phyloP scores from a whole-genome alignment of 148 eudicot genomes.

The Rhododendron ovatum region DNA sequence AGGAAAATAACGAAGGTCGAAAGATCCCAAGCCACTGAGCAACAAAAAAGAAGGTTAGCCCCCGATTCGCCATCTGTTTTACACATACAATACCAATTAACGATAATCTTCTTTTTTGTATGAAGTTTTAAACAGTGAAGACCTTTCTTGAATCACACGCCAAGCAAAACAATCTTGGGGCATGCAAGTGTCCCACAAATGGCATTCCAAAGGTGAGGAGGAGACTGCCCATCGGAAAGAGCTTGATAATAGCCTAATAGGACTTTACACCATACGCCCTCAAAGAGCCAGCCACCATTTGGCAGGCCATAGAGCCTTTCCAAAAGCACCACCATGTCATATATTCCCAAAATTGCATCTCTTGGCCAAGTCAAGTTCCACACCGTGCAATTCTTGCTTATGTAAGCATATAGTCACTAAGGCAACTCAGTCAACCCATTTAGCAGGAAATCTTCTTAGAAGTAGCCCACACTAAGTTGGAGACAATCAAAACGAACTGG shows the following conservation, averaged over 20 bases:
- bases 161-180: neutral
- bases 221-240: neutral
- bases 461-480: neutral
- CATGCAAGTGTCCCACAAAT: neutral
- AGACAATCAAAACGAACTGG: neutral
- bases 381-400: neutral
- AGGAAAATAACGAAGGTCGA: neutral
- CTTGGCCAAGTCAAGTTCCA: too few relatives aligned
- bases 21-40: neutral
- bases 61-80: neutral
- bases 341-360: neutral
- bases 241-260: too few relatives aligned
- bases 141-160: neutral
- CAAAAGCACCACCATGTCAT: neutral
- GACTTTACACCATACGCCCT: neutral
- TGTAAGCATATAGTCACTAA: neutral
- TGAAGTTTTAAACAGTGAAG: neutral
- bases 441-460: too few relatives aligned
- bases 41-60: neutral
- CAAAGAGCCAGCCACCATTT: neutral
- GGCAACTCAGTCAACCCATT: neutral
- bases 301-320: neutral
- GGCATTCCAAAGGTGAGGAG: neutral
- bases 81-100: neutral
- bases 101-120: neutral